A percentile compares a stretch with the other conserved stretches of the same genome.
Evolutionary conservation across 441 rosid genomes (phyloP).

Genomic region (Pelargonium exstipulatum): DNA sequence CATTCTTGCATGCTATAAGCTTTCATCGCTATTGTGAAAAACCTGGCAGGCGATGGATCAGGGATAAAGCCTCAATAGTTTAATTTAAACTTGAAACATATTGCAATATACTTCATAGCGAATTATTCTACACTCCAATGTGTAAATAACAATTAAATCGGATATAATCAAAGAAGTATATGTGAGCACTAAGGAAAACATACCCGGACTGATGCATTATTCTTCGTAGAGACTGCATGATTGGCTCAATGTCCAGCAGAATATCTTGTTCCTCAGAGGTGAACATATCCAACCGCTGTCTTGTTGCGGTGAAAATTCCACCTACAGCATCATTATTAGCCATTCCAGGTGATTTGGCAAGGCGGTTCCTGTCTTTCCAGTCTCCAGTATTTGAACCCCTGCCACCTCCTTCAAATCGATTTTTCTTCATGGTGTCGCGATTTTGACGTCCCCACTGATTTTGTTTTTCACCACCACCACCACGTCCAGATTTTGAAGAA

Average conservation of each 20-base stretch:
- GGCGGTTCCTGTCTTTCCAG: conserved; percentile 49
- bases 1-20: no score
- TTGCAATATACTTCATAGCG: not conserved
- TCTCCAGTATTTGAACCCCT: conserved; percentile 47
- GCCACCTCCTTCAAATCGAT: conserved; percentile 33
- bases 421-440: conserved; percentile 33
- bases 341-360: conserved; percentile 40
- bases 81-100: not conserved
- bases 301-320: conserved; percentile 45
- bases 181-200: conserved; percentile 14
- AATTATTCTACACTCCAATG: not conserved
- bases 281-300: conserved; percentile 73
- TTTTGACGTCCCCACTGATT: conserved; percentile 37
- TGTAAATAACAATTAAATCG: not conserved
- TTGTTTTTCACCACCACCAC: conserved; percentile 31
- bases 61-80: not conserved
- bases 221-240: conserved; percentile 55
- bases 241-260: conserved; percentile 56
- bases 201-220: conserved; percentile 67
- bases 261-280: conserved; percentile 78
- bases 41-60: not conserved
- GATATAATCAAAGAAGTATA: not conserved
- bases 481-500: conserved; percentile 18
- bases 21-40: not conserved
- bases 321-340: conserved; percentile 26